Base-by-base conservation (phyloP, 164 flowering plant genomes). In the Nymphaea thermarum region DNA sequence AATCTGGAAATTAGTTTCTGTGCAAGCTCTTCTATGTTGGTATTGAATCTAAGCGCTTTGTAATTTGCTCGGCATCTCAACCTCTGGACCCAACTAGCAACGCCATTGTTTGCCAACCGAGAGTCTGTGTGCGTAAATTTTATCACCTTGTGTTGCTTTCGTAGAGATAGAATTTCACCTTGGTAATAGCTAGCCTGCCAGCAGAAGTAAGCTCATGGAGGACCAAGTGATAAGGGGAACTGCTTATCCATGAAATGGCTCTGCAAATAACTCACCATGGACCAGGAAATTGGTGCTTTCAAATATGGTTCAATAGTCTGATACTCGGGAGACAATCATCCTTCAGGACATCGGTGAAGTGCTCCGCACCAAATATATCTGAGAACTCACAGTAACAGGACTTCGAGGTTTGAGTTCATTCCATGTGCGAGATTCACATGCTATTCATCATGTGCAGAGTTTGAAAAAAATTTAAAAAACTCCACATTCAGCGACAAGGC, bases 221-320 rank as follows among this genome's bases (percentile, higher is more conserved):
- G 55, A 47, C 3, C 12, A 7, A 47, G 4, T 47, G 36, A 25
- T 25, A 25, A 25, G 36, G 36, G 1, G 36, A 25, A 25, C 36
- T 25, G 36, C 36, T 25, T 25, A 25, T 25, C 0, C 36, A 25
- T 25, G 36, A 25, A 25, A 25, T 25, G 36, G 36, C 36, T 25
- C 36, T 25, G 36, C 36, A 47, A 47, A 47, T 7, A 4, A 47
- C 55, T 17, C 42, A 87, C 97, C 96, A 84, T 87, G 0, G 98
- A 93, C 96, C 96, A 93, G 18, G 98, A 93, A 64, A 91, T 70
- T 2, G 97, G 98, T 3, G 97, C 89, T 80, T 80, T 89, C 3
- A 41, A 2, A 43, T 80, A 71, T 60, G 92, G 94, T 67, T 78
- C 77, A 62, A 76, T 42, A 0, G 71, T 55, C 57, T 80, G 82